Conservation (phyloP, 306 rosid genomes). For the Malus asiatica region DNA sequence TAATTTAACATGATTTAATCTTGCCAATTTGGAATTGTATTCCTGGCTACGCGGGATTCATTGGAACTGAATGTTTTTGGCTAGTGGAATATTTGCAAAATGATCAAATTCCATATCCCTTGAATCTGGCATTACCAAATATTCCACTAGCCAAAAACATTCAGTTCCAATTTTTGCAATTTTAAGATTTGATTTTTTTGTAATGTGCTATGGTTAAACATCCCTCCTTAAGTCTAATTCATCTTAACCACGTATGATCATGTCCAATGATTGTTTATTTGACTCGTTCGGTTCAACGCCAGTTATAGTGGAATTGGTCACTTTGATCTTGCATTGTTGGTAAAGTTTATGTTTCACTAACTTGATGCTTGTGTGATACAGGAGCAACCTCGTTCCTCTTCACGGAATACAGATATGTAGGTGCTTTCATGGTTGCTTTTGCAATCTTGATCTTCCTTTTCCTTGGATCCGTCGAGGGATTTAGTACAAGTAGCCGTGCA, state of each 20-base stretch:
- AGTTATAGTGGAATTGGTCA: background rate
- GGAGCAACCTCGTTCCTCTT: conserved; percentile 95
- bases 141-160: no score
- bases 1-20: no score
- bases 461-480: conserved; percentile 95
- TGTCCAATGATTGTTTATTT: background rate
- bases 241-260: background rate
- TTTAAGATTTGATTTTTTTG: background rate
- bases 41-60: no score
- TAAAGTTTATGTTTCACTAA: conserved; percentile 15
- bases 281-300: background rate
- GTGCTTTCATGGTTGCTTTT: conserved; percentile 80
- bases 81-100: no score
- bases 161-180: no score
- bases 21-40: no score
- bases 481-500: conserved; percentile 61
- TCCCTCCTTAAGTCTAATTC: background rate
- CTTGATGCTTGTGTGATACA: conserved; percentile 27
- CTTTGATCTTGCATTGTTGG: background rate
- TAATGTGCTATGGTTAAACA: background rate
- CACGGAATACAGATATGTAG: conserved; percentile 73
- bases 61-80: no score
- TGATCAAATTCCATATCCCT: no score
- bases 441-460: conserved; percentile 77
- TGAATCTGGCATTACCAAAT: no score